phyloP scores from a whole-genome alignment of 768 basidiomycete species.

The Lentinula sp. region DNA sequence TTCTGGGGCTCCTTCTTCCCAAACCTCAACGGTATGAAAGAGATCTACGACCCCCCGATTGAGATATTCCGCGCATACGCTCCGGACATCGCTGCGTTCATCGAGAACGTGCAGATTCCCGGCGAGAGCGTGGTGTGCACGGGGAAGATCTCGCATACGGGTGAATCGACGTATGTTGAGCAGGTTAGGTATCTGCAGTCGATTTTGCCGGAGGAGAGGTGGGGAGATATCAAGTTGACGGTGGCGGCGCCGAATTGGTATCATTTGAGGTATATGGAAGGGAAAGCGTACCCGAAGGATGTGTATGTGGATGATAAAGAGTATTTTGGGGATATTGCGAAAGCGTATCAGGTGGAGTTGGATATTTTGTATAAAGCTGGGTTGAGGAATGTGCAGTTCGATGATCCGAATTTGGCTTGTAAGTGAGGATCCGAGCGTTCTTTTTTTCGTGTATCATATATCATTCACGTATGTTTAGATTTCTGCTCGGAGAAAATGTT shows the following conservation, averaged over 20 bases:
- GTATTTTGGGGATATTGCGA: constrained; percentile 44
- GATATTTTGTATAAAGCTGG: constrained; percentile 38
- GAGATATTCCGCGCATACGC: neutral
- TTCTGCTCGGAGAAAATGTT: constrained; percentile 7
- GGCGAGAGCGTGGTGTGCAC: constrained; percentile 6
- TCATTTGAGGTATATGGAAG: constrained; percentile 31
- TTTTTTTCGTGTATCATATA: neutral
- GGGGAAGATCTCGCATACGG: neutral
- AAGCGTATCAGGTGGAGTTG: constrained; percentile 40
- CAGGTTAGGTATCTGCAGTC: constrained; percentile 35
- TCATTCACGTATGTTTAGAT: neutral
- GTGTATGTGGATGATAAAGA: constrained; percentile 37
- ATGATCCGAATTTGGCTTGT: constrained; percentile 5
- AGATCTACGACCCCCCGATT: constrained; percentile 18
- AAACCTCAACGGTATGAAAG: constrained; percentile 35
- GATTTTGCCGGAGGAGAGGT: constrained; percentile 27
- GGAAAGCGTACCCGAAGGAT: constrained; percentile 24
- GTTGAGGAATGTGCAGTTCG: constrained; percentile 4
- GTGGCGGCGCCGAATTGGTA: constrained; percentile 41
- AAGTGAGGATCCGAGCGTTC: neutral
- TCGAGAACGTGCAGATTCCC: neutral
- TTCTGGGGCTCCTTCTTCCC: constrained; percentile 37
- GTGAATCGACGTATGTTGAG: constrained; percentile 24
- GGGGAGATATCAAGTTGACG: constrained; percentile 40
- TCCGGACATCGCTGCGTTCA: constrained; percentile 1